Conservation (phyloP, 441 rosid species). For the Iberis amara region DNA sequence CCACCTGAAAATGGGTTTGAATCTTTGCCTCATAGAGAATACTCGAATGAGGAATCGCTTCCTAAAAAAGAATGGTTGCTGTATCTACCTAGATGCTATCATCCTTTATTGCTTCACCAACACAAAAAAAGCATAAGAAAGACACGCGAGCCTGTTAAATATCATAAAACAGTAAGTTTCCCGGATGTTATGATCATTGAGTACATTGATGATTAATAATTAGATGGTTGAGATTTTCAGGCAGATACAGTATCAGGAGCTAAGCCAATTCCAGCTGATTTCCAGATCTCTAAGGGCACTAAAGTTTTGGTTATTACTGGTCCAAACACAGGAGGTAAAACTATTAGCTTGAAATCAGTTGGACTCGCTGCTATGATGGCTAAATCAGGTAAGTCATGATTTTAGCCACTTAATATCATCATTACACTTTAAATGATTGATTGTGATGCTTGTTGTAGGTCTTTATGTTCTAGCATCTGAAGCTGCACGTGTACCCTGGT, state of each 20-base stretch:
- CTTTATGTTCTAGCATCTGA: constrained; percentile 81
- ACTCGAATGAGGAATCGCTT: constrained; percentile 29
- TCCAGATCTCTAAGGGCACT: constrained; percentile 55
- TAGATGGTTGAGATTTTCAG: constrained; percentile 37
- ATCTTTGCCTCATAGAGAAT: constrained; percentile 33
- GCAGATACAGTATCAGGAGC: constrained; percentile 43
- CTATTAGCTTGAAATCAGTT: constrained; percentile 81
- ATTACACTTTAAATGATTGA: not conserved
- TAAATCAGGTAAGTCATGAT: constrained; percentile 59
- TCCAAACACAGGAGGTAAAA: constrained; percentile 97
- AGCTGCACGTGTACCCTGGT: constrained; percentile 84
- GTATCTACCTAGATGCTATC: constrained; percentile 77
- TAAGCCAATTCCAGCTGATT: constrained; percentile 74
- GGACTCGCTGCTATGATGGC: constrained; percentile 98
- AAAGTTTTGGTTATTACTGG: constrained; percentile 89
- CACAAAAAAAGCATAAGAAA: constrained; percentile 56
- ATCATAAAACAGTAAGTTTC: constrained; percentile 50
- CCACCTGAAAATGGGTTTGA: constrained; percentile 42
- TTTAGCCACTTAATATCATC: no score
- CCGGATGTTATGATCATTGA: constrained; percentile 3
- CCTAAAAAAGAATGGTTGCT: constrained; percentile 57
- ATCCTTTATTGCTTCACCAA: constrained; percentile 82
- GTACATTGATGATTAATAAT: constrained; percentile 1
- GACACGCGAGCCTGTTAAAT: constrained; percentile 42
- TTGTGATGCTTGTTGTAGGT: constrained; percentile 42